A percentile compares a stretch with the other conserved stretches of the same genome.
phyloP scores from a whole-genome alignment of 371 early-diverging fungal species.

The Mucor circinelloides region DNA sequence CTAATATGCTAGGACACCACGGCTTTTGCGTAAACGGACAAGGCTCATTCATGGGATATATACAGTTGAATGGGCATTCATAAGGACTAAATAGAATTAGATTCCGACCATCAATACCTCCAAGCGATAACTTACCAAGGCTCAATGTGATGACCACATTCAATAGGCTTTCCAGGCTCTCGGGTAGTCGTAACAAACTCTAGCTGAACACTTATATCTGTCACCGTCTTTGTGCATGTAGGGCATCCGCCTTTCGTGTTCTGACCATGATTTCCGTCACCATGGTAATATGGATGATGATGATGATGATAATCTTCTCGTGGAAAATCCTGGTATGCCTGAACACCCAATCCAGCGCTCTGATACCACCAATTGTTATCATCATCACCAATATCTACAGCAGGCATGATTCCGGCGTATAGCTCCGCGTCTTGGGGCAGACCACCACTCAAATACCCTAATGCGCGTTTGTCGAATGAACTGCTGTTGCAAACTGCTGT shows the following conservation, averaged over 20 bases:
- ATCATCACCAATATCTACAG: neutral
- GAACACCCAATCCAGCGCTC: neutral
- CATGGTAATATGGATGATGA: neutral
- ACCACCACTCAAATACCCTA: neutral
- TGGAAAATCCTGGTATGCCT: neutral
- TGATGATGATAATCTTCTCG: neutral
- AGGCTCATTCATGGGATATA: constrained; percentile 20
- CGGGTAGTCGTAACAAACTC: neutral
- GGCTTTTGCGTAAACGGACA: constrained; percentile 21
- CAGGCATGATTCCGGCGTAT: too few species aligned
- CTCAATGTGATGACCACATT: constrained; percentile 2
- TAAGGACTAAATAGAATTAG: constrained; percentile 16
- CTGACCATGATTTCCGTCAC: neutral
- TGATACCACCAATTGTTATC: neutral
- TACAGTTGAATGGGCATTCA: constrained; percentile 27
- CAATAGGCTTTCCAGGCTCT: neutral
- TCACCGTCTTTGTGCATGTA: neutral
- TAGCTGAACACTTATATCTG: neutral
- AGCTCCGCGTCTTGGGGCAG: neutral
- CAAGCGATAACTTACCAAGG: neutral
- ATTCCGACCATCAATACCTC: neutral
- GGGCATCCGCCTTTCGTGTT: neutral
- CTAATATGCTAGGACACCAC: constrained; percentile 4
- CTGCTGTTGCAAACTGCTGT: constrained; percentile 18
- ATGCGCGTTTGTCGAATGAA: neutral